Evolutionary conservation across 768 basidiomycete genomes (phyloP).

Genomic region (Mycena vitilis): DNA sequence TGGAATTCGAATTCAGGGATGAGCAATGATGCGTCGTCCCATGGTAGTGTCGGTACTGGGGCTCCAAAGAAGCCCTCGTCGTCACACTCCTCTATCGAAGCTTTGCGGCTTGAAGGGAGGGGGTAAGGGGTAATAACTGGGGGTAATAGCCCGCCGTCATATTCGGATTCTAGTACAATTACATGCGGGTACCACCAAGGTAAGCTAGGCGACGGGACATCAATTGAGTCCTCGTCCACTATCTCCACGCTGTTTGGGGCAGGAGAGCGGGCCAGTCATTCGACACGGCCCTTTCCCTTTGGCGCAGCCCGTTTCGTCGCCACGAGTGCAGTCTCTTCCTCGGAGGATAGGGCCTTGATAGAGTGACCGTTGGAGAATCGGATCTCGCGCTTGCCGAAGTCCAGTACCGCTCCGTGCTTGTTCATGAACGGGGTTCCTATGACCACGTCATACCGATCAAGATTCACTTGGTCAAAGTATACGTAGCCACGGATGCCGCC

Average conservation of each 20-base stretch:
- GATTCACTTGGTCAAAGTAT: slow-evolving; percentile 1
- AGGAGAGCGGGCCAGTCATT: not conserved
- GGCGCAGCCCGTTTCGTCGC: not conserved
- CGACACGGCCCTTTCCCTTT: not conserved
- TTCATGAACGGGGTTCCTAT: not conserved
- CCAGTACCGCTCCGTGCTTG: not conserved
- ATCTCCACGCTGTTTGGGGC: not conserved
- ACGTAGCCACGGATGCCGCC: not conserved
- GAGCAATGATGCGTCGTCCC: no score
- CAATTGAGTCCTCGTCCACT: no score
- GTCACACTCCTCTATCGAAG: no score
- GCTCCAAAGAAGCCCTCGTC: no score
- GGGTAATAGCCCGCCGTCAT: no score
- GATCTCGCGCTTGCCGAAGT: not conserved
- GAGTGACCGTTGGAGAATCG: not conserved
- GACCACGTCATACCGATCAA: not conserved
- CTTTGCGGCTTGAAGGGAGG: no score
- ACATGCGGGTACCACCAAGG: no score
- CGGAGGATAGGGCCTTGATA: not conserved
- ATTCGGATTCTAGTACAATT: no score
- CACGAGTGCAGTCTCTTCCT: not conserved
- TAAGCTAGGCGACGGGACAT: no score
- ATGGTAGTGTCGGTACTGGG: no score
- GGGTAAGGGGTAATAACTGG: no score
- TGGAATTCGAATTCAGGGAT: no score